Evolutionary conservation across 163 green algal genomes (phyloP).

Genomic region (Smithsoniella earleae): DNA sequence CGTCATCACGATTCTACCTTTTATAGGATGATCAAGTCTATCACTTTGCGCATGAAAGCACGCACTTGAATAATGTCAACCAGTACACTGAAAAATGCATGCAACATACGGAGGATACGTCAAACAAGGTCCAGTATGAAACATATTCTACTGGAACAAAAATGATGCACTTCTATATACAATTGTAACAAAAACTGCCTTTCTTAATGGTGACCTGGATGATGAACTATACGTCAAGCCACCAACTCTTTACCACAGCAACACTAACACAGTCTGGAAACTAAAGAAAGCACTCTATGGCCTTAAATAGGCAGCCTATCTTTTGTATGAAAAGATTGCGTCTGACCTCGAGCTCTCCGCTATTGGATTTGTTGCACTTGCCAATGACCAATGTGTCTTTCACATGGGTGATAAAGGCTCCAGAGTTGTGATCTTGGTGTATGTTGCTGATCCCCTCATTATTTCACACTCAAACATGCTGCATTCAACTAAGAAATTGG

Average conservation of each 20-base stretch:
- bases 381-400: conserved; percentile 38
- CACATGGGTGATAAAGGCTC: background rate
- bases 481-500: background rate
- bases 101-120: no score
- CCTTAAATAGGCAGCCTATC: conserved; percentile 39
- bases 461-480: no score
- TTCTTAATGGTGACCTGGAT: background rate
- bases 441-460: conserved; percentile 44
- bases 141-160: no score
- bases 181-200: background rate
- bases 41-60: no score
- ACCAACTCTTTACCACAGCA: background rate
- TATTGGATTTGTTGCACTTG: conserved; percentile 33
- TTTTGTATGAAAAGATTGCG: conserved; percentile 37
- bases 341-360: conserved; percentile 25
- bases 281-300: conserved; percentile 44
- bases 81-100: no score
- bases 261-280: background rate
- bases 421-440: conserved; percentile 32
- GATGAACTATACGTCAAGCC: conserved; percentile 37
- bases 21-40: no score
- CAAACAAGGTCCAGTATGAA: no score
- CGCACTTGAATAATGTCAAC: no score
- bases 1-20: no score
- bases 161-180: no score